A percentile compares a stretch with the other conserved stretches of the same genome.
These are phyloP conservation scores for Irpex rosettiformis DNA, from an alignment of 1,284 basidiomycete genomes.

Conservation along the genomic window DNA sequence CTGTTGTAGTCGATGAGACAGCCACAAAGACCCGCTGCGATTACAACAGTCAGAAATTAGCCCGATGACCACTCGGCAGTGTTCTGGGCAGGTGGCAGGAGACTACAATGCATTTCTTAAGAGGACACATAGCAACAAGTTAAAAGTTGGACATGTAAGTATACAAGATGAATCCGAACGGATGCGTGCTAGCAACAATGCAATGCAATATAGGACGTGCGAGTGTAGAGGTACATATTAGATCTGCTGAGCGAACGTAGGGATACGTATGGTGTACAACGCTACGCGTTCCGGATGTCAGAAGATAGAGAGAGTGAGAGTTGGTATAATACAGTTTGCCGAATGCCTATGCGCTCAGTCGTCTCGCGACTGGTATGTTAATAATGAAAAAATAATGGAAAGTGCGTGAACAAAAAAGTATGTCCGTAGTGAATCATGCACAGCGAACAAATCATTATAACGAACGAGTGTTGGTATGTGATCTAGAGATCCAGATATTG, in stretches of 20 bases:
- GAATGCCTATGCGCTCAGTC: not conserved
- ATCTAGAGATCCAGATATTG: not conserved
- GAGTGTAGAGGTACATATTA: constrained; percentile 11
- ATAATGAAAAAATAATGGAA: constrained; percentile 1
- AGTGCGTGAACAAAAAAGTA: constrained; percentile 5
- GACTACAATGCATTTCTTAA: not conserved
- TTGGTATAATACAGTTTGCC: constrained; percentile 3
- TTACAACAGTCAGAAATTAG: not conserved
- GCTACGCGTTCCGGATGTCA: not conserved
- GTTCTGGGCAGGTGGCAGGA: not conserved
- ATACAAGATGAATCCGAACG: not conserved
- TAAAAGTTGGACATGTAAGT: not conserved
- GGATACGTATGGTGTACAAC: not conserved
- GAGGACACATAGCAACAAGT: not conserved
- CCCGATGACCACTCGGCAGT: not conserved
- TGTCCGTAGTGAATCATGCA: constrained; percentile 10
- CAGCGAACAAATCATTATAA: constrained; percentile 11
- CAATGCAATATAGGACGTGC: constrained; percentile 2
- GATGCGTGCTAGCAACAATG: constrained; percentile 1
- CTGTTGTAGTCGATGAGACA: not conserved
- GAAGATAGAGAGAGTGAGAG: not conserved
- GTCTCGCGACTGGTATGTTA: constrained; percentile 1
- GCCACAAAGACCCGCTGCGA: not conserved
- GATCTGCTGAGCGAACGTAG: not conserved
- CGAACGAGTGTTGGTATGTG: not conserved